Evolutionary conservation across 306 rosid genomes (phyloP), one percentile per base, ranked within the genome.

Genomic region (Quercus agrifolia): DNA sequence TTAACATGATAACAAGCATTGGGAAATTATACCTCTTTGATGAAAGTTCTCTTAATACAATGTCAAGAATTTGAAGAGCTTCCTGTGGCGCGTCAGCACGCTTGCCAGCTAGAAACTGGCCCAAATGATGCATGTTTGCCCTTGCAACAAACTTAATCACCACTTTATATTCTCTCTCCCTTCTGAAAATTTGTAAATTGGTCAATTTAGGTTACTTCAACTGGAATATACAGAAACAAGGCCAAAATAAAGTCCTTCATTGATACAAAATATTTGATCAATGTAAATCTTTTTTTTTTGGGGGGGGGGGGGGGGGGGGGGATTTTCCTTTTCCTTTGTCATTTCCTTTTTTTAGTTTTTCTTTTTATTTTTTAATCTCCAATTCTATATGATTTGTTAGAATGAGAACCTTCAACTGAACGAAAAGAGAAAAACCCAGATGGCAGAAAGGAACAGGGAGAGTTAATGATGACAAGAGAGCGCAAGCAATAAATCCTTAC

Each of bases 31-130:
- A 95, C 99, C 97, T 93, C 86, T 89, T 91, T 3, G 85, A 82
- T 68, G 99, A 81, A 74, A 95, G 85, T 86, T 95, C 99, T 72
- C 97, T 90, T 69, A 92, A 80, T 35, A 95, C 99, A 63, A 93
- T 93, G 85, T 95, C 99, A 68, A 95, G 89, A 79, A 91, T 89
- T 80, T 95, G 97, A 70, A 95, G 92, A 41, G 97, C 94, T 77
- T 95, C 97, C 80, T 90, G 99, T 5, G 98, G 94, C 55, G 97
- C 97, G 83, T 93, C 94, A 5, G 99, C 93, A 4, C 94, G 93
- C 82, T 91, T 90, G 25, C 99, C 99, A 9, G 93, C 97, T 46
- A 95, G 85, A 87, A 95, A 95, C 88, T 95, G 96, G 74, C 96
- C 97, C 80, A 95, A 86, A 83, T 95, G 98, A 84, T 95, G 91